Evolutionary conservation across 148 eudicot species (phyloP).

Genomic region (Limonium bicolor): DNA sequence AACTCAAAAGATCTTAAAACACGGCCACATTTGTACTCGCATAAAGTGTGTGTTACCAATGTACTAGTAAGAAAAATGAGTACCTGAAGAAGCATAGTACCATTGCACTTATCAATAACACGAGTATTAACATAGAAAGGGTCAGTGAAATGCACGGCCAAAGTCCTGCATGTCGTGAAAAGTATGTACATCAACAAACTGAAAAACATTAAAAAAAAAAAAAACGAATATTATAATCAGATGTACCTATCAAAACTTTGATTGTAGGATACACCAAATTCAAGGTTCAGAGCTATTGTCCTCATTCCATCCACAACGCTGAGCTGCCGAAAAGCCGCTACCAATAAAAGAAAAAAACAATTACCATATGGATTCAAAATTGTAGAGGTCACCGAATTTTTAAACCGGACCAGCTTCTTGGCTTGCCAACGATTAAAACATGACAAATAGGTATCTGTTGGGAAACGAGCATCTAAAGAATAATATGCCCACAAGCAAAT

Average conservation of each 20-base stretch:
- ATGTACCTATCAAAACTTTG: conserved; percentile 79
- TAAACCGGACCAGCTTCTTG: no score
- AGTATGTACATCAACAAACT: conserved; percentile 3
- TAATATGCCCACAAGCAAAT: no score
- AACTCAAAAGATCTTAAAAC: no score
- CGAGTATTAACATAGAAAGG: conserved; percentile 78
- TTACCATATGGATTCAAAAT: not conserved
- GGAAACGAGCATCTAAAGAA: no score
- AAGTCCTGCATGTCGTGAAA: conserved; percentile 61
- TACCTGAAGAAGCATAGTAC: conserved; percentile 94
- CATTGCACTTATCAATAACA: conserved; percentile 78
- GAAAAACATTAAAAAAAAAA: conserved; percentile 4
- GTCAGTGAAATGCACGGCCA: conserved; percentile 94
- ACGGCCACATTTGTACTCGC: no score
- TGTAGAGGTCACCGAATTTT: no score
- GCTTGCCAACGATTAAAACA: no score
- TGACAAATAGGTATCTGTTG: no score
- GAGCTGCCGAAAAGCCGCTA: conserved; percentile 44
- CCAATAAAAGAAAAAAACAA: conserved; percentile 12
- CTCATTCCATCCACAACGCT: conserved; percentile 88
- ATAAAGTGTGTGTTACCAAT: no score
- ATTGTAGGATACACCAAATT: conserved; percentile 86
- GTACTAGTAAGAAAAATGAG: not conserved
- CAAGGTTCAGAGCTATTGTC: conserved; percentile 90
- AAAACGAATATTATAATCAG: conserved; percentile 3